phyloP scores from a whole-genome alignment of 495 filamentous ascomycete species.

The Trichoderma reesei region DNA sequence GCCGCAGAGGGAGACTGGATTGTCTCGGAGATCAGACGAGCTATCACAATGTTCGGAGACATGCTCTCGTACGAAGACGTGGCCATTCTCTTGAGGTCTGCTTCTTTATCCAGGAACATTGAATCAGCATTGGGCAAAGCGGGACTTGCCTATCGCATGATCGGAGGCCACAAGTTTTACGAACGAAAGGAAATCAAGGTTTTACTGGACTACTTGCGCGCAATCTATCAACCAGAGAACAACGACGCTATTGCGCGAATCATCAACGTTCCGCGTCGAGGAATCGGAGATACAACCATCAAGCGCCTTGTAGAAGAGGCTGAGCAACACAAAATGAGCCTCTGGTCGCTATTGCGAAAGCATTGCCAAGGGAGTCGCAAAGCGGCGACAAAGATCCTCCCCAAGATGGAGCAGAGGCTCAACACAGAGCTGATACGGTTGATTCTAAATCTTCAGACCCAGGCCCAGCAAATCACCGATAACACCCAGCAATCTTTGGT shows the following conservation, averaged over 20 bases:
- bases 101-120: slow-evolving; percentile 71
- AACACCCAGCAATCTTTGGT: slow-evolving; percentile 43
- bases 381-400: slow-evolving; percentile 58
- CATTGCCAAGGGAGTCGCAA: slow-evolving; percentile 59
- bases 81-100: slow-evolving; percentile 78
- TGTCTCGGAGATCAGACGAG: slow-evolving; percentile 71
- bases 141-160: slow-evolving; percentile 89
- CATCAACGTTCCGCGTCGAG: slow-evolving; percentile 74
- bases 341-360: slow-evolving; percentile 66
- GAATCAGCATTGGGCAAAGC: slow-evolving; percentile 76
- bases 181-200: slow-evolving; percentile 87
- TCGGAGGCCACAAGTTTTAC: slow-evolving; percentile 84
- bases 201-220: slow-evolving; percentile 78
- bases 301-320: slow-evolving; percentile 64
- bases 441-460: slow-evolving; percentile 52
- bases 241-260: slow-evolving; percentile 81
- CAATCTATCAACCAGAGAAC: slow-evolving; percentile 76
- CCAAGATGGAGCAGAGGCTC: slow-evolving; percentile 50
- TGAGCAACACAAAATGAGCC: slow-evolving; percentile 52
- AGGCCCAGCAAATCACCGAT: slow-evolving; percentile 38
- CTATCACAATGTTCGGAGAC: slow-evolving; percentile 57
- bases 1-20: slow-evolving; percentile 80
- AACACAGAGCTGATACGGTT: slow-evolving; percentile 34
- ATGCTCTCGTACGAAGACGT: slow-evolving; percentile 69
- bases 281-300: slow-evolving; percentile 74